Base-by-base conservation (phyloP, 805 yeast species). In the Lipomyces anomalus region DNA sequence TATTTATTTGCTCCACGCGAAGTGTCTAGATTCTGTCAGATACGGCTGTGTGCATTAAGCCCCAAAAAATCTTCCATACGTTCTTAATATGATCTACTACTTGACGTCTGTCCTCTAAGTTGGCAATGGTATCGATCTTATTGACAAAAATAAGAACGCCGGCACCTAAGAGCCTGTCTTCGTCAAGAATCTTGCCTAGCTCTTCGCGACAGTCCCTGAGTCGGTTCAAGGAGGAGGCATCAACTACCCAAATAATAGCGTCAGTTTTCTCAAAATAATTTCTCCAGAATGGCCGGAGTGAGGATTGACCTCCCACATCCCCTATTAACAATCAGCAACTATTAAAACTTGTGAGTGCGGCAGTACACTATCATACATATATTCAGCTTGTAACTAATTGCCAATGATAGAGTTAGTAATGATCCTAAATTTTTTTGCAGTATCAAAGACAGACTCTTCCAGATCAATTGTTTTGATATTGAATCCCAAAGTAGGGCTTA, bases 281-380 rank as follows among this genome's bases (percentile, higher is more conserved):
- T 57, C 84, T 79, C 97, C 97, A 89, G 70, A 88, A 88, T 16
- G 89, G 80, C 38, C 97, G 68, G 35, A 89, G 68, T 1, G 90
- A 75, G 37, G 73, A 67, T 63, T 89, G 97, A 1, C 97, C 97
- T 4, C 97, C 97, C 9, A 89, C 79, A 60, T 86, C 95, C 97
- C 95, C 57, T 49, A 26, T 9, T 22, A n/a, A 18, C 4, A 17
- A 13, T 47, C 23, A 46, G 33, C 28, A 2, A 20, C 24, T 13
- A 28, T 17, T 20, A 37, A 9, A 22, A 3, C 49, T 21, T 13
- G 17, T 38, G n/a, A 17, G 46, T 21, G 6, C 20, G 18, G 16
- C 20, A 1, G 16, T 9, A 6, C 13, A 16, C 6, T 9, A 5
- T 22, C 54, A 39, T 30, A 52, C 73, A 69, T 17, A 69, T 56